Base-by-base conservation (phyloP, 495 filamentous ascomycete species). In the Achaetomiella virescens region DNA sequence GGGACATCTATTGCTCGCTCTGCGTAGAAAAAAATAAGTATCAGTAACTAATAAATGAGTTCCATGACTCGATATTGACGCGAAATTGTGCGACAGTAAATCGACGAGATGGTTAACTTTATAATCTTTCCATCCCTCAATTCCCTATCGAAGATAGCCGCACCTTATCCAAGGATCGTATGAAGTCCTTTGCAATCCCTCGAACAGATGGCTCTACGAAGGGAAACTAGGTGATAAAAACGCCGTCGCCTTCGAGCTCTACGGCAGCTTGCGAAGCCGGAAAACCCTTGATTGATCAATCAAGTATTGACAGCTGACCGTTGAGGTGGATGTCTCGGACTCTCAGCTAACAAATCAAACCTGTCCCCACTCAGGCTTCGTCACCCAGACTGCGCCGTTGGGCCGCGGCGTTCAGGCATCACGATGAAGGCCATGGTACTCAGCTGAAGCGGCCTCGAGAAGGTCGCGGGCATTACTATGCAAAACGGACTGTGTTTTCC, bases 181-280 rank as follows among this genome's bases (percentile, higher is more conserved):
- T 20, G 57, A 59, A 29, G 49, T 59, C 24, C 51, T 35, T 7
- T 48, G 54, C 50, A 59, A 54, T 44, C 57, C 57, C 1, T 31
- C 43, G 8, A 50, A 59, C 27, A 21, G 50, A 11, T 59, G 57
- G 57, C 54, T 59, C 37, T 59, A 59, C 37, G 51, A 59, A 15
- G 46, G 46, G 46, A 8, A 48, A n/a, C n/a, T n/a, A n/a, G n/a
- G n/a, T 48, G 46, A 48, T 31, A 22, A 48, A 6, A 51, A 59
- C 38, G 50, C 46, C 44, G 38, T 54, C 25, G 50, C 54, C 6
- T 59, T 59, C 45, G 54, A 59, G 21, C 44, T 59, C 12, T 54
- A 24, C 20, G 57, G 54, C 29, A 59, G 29, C 40, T 20, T 54
- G 20, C 35, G 14, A 5, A 54, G 37, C 36, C 50, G 54, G 31